These are phyloP conservation scores for Scedosporium apiospermum DNA, from an alignment of 2,329 filamentous ascomycete genomes.

Conservation along the genomic window DNA sequence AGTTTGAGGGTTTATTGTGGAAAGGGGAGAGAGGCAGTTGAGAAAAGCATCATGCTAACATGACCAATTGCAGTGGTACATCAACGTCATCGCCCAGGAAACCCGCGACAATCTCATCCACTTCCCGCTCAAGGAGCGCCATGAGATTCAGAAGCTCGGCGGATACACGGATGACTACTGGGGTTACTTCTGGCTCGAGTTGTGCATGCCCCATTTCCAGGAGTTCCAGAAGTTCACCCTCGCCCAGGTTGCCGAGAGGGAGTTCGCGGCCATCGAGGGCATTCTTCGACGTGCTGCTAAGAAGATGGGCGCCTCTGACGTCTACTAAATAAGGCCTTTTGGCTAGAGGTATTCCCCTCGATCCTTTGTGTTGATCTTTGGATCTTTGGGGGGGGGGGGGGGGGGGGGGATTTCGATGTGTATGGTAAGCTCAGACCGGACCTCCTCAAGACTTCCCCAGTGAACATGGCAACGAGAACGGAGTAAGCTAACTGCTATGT, in stretches of 20 bases:
- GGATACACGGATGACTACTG: constrained; percentile 33
- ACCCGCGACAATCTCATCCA: constrained; percentile 30
- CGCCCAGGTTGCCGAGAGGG: constrained; percentile 30
- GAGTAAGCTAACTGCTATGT: too few relatives aligned
- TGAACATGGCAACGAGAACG: too few relatives aligned
- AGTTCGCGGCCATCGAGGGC: constrained; percentile 40
- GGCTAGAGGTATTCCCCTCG: too few relatives aligned
- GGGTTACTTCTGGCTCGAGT: constrained; percentile 42
- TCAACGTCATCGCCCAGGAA: constrained; percentile 43
- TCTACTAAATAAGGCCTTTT: background rate
- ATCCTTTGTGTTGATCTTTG: too few relatives aligned
- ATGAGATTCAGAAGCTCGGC: constrained; percentile 22
- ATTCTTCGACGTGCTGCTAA: constrained; percentile 31
- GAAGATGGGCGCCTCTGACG: background rate
- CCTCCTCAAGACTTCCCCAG: too few relatives aligned
- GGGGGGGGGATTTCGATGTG: too few relatives aligned
- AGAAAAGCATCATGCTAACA: background rate
- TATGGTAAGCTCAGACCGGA: too few relatives aligned
- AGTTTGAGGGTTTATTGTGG: background rate
- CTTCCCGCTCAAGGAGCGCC: constrained; percentile 31
- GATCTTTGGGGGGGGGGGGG: too few relatives aligned
- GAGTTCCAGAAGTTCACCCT: constrained; percentile 40
- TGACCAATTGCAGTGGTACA: constrained; percentile 39
- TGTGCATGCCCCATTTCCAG: constrained; percentile 28
- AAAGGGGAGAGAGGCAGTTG: too few relatives aligned